Base-by-base conservation (phyloP, 805 yeast genomes). In the Saccharomycopsis sp. region DNA sequence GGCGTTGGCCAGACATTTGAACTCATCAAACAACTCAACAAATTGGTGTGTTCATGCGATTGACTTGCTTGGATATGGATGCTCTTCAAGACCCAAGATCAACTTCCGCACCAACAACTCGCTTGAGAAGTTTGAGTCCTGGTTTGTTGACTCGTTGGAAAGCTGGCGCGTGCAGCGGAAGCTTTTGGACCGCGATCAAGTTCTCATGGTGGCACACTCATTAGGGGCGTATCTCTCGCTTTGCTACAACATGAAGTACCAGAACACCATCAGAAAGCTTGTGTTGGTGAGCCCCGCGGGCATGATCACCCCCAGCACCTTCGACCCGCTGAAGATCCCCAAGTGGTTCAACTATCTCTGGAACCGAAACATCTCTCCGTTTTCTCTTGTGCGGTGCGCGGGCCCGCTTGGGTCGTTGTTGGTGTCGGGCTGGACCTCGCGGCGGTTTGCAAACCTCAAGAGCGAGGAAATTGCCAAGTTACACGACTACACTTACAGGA, bases 241-340 rank as follows among this genome's bases (percentile, higher is more conserved):
- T 1, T 60, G 79, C 4, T 82, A 85, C 51, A 80, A 84, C 3
- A 64, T 77, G 40, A 66, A 68, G 40, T 61, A 68, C 48, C 85
- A 89, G 0, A 60, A 65, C 2, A 71, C 75, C 34, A 79, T 88
- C 47, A 63, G 68, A 36, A 80, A 80, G 51, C 55, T 89, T 26
- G 54, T 87, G n/a, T 68, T 88, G 64, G 79, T 85, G 5, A 82
- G 95, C 0, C 97, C 97, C 0, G 97, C 94, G 0, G 96, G 94
- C 3, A 75, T 92, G 4, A 70, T 73, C 29, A 67, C 68, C 42
- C 73, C 73, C 32, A 50, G 62, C 4, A 55, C 53, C 17, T 57
- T 64, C 2, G 52, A 56, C 52, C 51, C 50, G 33, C 69, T 70
- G 2, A 53, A 52, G 5, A 71, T 83, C 1, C 96, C 97, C 1